phyloP scores from a whole-genome alignment of 1,139 yeast genomes.

The Protomyces inundatus region DNA sequence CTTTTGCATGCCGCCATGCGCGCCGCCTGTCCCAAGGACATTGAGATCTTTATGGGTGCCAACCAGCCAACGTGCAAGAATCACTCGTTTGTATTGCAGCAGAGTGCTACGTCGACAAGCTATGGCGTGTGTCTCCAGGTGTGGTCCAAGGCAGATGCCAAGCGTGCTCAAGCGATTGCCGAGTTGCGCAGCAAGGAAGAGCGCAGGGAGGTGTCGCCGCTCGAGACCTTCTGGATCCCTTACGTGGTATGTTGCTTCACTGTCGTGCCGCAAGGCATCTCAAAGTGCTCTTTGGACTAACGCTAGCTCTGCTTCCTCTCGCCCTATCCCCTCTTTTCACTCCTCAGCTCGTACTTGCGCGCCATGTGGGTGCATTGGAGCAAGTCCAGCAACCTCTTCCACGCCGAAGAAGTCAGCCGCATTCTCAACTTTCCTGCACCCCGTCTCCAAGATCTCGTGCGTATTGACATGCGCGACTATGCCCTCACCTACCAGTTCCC shows the following conservation, averaged over 20 bases:
- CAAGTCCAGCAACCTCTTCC: conserved; percentile 8
- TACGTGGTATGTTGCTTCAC: neutral
- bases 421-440: conserved; percentile 25
- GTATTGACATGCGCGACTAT: conserved; percentile 25
- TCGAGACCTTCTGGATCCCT: conserved; percentile 9
- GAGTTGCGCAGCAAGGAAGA: conserved; percentile 7
- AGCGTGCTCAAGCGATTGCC: neutral
- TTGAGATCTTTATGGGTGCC: conserved; percentile 13
- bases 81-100: conserved; percentile 24
- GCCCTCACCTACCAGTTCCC: conserved; percentile 25
- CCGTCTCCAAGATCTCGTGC: conserved; percentile 18
- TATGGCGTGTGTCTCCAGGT: conserved; percentile 18
- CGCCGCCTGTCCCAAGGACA: conserved; percentile 22
- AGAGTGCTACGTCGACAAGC: conserved; percentile 14
- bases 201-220: neutral
- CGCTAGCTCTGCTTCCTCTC: conserved; percentile 20
- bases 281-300: neutral
- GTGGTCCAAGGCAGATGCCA: conserved; percentile 23
- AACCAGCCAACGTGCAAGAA: conserved; percentile 15
- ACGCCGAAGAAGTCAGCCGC: conserved; percentile 21
- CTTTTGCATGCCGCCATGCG: conserved; percentile 25
- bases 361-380: conserved; percentile 27
- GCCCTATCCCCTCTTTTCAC: conserved; percentile 20
- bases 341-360: conserved; percentile 8
- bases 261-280: neutral